Base-by-base conservation (phyloP, 176 grass and related monocot genomes). In the Bothriochloa decipiens region DNA sequence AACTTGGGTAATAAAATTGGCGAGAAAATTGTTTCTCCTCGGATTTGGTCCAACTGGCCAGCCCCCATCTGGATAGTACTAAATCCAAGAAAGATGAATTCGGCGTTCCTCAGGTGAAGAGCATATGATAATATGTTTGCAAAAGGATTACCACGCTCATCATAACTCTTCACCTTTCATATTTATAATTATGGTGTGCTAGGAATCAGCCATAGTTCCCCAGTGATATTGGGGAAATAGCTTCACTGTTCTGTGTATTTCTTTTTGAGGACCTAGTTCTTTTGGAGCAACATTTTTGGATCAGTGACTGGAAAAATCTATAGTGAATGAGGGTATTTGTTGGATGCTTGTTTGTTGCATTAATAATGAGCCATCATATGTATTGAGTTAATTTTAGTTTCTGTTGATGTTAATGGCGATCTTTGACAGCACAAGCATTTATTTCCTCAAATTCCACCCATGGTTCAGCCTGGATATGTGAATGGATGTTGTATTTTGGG, bases 21-120 rank as follows among this genome's bases (percentile, higher is more conserved):
- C 1, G 14, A 58, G 12, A 50, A 70, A 57, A 57, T 81, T 40
- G 49, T 11, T 28, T 70, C 66, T 3, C 79, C 65, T 70, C 47
- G 27, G 46, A 2, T 70, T 70, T 70, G 66, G 79, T 81, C 66
- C 32, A 57, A 70, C 66, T 81, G 47, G 43, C 43, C 78, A 17
- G 35, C 27, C 27, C 65, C 78, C 16, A 28, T 68, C 27, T 80
- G 63, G 78, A 6, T 80, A 27, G 14, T 80, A 46, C 78, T 43
- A 80, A 80, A 68, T 68, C 78, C 43, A 12, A 46, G 63, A 6
- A 80, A 17, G 27, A 36, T 68, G 42, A 50, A 10, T 52, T 36
- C 27, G 52, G 52, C 52, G 7, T 55, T 55, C 52, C 52, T 22
- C 52, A 22, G 52, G 52, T 7, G 27, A 65, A 65, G 62, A 8